A percentile compares a stretch with the other conserved stretches of the same genome.
These are phyloP conservation scores for Exophiala calicioides DNA, from an alignment of 2,329 filamentous ascomycete genomes.

Conservation along the genomic window DNA sequence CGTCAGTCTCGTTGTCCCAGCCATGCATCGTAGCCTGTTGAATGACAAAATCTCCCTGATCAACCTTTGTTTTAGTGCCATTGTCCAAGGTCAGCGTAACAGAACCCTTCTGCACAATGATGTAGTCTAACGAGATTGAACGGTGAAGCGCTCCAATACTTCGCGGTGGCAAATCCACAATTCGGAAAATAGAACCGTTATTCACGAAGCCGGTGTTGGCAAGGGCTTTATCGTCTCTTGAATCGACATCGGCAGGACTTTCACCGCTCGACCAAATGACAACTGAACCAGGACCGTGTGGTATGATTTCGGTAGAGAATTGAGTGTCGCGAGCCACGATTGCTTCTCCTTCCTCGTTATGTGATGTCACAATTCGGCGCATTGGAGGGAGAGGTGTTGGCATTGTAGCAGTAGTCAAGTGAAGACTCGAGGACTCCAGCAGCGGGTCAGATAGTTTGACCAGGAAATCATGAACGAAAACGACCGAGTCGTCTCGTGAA, in stretches of 20 bases:
- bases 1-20: slow-evolving; percentile 12
- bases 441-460: too few relatives aligned
- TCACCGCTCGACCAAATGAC: slow-evolving; percentile 35
- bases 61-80: slow-evolving; percentile 28
- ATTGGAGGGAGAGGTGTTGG: too few relatives aligned
- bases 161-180: slow-evolving; percentile 28
- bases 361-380: too few relatives aligned
- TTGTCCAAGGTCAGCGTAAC: slow-evolving; percentile 32
- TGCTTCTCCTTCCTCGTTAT: too few relatives aligned
- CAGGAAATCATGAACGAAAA: too few relatives aligned
- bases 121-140: slow-evolving; percentile 33
- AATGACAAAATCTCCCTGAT: slow-evolving; percentile 31
- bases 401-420: too few relatives aligned
- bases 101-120: slow-evolving; percentile 31
- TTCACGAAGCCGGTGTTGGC: slow-evolving; percentile 9
- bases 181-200: slow-evolving; percentile 19
- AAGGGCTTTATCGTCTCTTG: neutral
- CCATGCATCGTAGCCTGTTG: slow-evolving; percentile 22
- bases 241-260: slow-evolving; percentile 1
- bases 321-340: too few relatives aligned
- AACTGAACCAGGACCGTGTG: neutral
- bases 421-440: too few relatives aligned
- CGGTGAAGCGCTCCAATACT: slow-evolving; percentile 29
- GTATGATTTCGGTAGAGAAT: too few relatives aligned
- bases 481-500: too few relatives aligned